Conservation (phyloP, 2,329 filamentous ascomycete genomes). For the Emmonsia crescens region DNA sequence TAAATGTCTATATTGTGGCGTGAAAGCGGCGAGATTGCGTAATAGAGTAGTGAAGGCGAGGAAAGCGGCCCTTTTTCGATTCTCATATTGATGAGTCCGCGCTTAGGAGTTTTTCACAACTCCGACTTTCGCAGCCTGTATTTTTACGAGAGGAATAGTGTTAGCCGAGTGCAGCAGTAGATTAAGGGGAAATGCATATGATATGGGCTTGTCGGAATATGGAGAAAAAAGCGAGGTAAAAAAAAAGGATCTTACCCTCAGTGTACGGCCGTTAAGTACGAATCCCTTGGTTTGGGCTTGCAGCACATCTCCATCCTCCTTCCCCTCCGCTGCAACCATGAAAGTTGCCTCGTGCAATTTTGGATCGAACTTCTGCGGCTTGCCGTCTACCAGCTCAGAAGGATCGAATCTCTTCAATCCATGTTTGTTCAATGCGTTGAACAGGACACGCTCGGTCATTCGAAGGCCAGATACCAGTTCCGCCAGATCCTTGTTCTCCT, state of each 20-base stretch:
- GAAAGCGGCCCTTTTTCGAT: not conserved
- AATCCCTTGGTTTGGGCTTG: constrained; percentile 94
- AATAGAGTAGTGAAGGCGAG: not conserved
- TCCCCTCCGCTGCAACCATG: constrained; percentile 75
- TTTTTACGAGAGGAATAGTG: constrained; percentile 3
- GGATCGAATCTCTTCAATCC: constrained; percentile 85
- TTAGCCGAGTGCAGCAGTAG: constrained; percentile 9
- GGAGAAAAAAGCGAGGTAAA: not conserved
- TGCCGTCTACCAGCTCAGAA: constrained; percentile 33
- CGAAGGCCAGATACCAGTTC: constrained; percentile 80
- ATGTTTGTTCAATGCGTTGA: constrained; percentile 84
- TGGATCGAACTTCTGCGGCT: constrained; percentile 82
- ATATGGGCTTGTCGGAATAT: not conserved
- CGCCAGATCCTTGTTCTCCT: constrained; percentile 58
- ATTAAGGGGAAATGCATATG: not conserved
- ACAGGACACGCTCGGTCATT: constrained; percentile 87
- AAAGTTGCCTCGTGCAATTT: constrained; percentile 96
- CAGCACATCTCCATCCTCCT: constrained; percentile 85
- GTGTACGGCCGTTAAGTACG: constrained; percentile 75
- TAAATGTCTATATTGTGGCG: not conserved
- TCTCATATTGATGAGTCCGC: too few relatives aligned
- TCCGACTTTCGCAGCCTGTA: constrained; percentile 76
- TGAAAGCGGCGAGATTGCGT: not conserved
- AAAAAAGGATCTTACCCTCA: constrained; percentile 46
- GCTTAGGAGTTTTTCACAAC: constrained; percentile 69